Evolutionary conservation across 1,284 basidiomycete genomes (phyloP), one percentile per base, ranked within the genome.

Genomic region (Chondrostereum purpureum): DNA sequence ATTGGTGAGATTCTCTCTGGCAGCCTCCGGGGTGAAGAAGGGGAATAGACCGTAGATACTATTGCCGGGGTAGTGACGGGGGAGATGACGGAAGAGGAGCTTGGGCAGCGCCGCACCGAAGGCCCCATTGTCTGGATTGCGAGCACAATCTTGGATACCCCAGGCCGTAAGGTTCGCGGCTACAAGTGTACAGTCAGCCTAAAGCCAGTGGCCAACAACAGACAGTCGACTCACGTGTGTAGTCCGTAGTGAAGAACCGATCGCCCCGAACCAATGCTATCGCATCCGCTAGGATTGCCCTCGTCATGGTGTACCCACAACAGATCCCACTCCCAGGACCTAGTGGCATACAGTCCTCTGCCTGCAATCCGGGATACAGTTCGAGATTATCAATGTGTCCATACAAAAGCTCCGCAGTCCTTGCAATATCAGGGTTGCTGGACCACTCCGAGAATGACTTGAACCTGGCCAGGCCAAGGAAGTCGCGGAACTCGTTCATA

Each of bases 21-120:
- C 88, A 17, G 80, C 59, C 5, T 71, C 63, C 17, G 91, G 78
- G 5, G 83, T 84, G 77, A 90, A 81, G 51, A 93, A 73, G 24
- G 91, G 88, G 79, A 92, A 91, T 74, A 88, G 88, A 1, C 87
- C 82, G 60, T 88, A 92, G 43, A 77, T 67, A 52, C 81, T 86
- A 59, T 86, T 79, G 55, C 78, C 73, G 0, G 72, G 70, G 64
- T 75, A 92, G 55, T 83, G 66, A 19, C 76, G 60, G 1, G 90
- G 88, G 3, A 92, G 72, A 16, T 77, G 78, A 46, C 86, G 80
- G 46, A 89, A 66, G 60, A 92, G 66, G 21, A 92, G 70, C 27
- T 80, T 77, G 14, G 82, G 86, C 31, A 90, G 74, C 19, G 76
- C 82, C 55, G 84, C 85, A 8, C 73, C 76, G 45, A 73, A 76